Evolutionary conservation across 1,139 yeast genomes (phyloP).

Genomic region (Neolecta irregularis): DNA sequence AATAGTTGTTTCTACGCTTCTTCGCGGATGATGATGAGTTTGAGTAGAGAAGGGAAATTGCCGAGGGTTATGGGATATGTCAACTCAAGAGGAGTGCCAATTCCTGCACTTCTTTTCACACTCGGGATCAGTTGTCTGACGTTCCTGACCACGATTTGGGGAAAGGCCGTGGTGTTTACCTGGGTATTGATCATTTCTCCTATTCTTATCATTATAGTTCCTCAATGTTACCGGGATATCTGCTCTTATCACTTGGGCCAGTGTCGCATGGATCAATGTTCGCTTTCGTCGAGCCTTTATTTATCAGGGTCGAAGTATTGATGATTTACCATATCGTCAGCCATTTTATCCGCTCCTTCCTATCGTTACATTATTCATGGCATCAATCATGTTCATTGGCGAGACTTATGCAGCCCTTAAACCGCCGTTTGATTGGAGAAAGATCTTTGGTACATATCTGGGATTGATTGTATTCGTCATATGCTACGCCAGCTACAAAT

Average conservation of each 20-base stretch:
- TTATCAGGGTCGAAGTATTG: conserved; percentile 19
- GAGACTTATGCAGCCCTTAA: too few relatives aligned
- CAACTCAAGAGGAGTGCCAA: conserved; percentile 43
- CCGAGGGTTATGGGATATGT: conserved; percentile 42
- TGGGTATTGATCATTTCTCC: conserved; percentile 74
- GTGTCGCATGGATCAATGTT: conserved; percentile 59
- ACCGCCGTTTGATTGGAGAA: too few relatives aligned
- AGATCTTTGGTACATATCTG: too few relatives aligned
- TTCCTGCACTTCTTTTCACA: conserved; percentile 32
- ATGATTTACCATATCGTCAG: conserved; percentile 35
- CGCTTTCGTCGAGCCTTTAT: conserved; percentile 42
- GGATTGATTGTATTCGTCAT: too few relatives aligned
- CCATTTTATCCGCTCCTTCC: conserved; percentile 81
- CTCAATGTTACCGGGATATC: conserved; percentile 59
- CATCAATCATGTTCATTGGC: too few relatives aligned
- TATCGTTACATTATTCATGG: too few relatives aligned
- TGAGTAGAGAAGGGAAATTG: conserved; percentile 47
- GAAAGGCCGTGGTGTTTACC: conserved; percentile 56
- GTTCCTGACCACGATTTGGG: conserved; percentile 47
- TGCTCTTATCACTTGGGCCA: conserved; percentile 36
- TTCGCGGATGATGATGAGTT: conserved; percentile 43
- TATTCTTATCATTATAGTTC: conserved; percentile 61
- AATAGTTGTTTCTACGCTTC: conserved; percentile 57
- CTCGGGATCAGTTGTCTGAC: conserved; percentile 37
- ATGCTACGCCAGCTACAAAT: too few relatives aligned